A percentile compares a stretch with the other conserved stretches of the same genome.
Evolutionary conservation across 768 basidiomycete genomes (phyloP).

Genomic region (Boletus rubescentipes): DNA sequence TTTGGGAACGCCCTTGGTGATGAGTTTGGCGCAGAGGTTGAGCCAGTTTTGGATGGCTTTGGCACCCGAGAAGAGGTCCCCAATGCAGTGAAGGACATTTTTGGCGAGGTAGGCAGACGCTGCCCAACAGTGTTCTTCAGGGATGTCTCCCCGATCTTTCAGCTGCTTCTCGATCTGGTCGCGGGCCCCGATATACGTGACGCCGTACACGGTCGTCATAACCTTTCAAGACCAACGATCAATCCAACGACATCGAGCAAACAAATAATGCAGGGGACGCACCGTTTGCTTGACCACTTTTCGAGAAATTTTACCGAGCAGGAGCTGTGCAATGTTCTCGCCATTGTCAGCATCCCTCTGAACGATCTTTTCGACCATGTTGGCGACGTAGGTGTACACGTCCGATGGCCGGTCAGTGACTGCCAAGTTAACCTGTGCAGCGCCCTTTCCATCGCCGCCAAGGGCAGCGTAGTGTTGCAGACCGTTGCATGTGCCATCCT

Average conservation of each 20-base stretch:
- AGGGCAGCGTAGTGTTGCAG: slow-evolving; percentile 98
- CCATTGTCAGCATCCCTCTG: slow-evolving; percentile 54
- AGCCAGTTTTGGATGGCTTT: slow-evolving; percentile 92
- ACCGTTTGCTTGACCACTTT: slow-evolving; percentile 99
- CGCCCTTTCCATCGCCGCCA: slow-evolving; percentile 88
- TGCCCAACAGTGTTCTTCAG: slow-evolving; percentile 68
- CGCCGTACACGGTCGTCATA: slow-evolving; percentile 99
- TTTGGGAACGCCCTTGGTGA: slow-evolving; percentile 81
- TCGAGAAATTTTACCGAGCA: slow-evolving; percentile 77
- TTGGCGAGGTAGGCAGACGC: slow-evolving; percentile 80
- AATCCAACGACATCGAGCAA: not conserved
- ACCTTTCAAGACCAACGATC: slow-evolving; percentile 46
- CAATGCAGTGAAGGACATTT: slow-evolving; percentile 77
- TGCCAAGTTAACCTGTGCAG: slow-evolving; percentile 87
- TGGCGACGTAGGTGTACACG: slow-evolving; percentile 90
- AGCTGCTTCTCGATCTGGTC: slow-evolving; percentile 94
- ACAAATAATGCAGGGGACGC: slow-evolving; percentile 21
- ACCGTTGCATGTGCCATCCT: slow-evolving; percentile 98
- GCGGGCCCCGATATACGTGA: slow-evolving; percentile 92
- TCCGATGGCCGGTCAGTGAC: slow-evolving; percentile 87
- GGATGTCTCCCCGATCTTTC: slow-evolving; percentile 69
- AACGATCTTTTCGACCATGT: slow-evolving; percentile 75
- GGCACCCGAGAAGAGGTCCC: slow-evolving; percentile 91
- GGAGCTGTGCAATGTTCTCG: slow-evolving; percentile 52
- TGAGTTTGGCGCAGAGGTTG: slow-evolving; percentile 75